Conservation (phyloP, 176 grass and related monocot species). For the Carex pumila region DNA sequence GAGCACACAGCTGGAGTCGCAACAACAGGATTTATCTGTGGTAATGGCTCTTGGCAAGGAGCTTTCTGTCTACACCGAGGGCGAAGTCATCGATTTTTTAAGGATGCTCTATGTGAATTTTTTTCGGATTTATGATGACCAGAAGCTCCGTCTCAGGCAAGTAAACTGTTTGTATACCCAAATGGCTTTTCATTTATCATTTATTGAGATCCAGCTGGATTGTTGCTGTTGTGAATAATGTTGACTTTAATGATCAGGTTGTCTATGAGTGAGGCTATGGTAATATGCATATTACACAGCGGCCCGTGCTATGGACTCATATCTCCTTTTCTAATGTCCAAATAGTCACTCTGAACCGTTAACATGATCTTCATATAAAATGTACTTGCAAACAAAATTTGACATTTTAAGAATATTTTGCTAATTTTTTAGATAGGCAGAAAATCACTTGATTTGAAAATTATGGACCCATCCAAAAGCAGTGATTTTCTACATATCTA, state of each 20-base stretch:
- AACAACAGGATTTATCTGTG: constrained; percentile 80
- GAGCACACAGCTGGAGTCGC: neutral
- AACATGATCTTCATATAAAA: too few relatives aligned
- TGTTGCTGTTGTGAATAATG: neutral
- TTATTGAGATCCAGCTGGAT: neutral
- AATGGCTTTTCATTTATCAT: constrained; percentile 2
- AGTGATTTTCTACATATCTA: too few relatives aligned
- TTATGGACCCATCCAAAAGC: too few relatives aligned
- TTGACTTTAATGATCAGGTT: neutral
- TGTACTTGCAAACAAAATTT: too few relatives aligned
- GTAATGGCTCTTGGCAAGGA: constrained; percentile 83
- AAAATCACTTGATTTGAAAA: too few relatives aligned
- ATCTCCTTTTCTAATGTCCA: too few relatives aligned
- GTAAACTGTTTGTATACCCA: neutral
- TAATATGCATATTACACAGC: too few relatives aligned
- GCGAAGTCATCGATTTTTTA: constrained; percentile 65
- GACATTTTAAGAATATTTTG: too few relatives aligned
- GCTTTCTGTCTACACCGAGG: constrained; percentile 62
- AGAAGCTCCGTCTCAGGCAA: constrained; percentile 36
- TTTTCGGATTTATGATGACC: constrained; percentile 77
- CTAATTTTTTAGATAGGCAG: too few relatives aligned
- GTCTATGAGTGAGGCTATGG: too few relatives aligned
- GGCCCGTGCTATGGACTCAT: too few relatives aligned
- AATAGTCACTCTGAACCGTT: too few relatives aligned
- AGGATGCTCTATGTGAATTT: constrained; percentile 80